A percentile compares a stretch with the other conserved stretches of the same genome.
Conservation (phyloP, 2,329 filamentous ascomycete genomes). For the Phialophora chinensis region DNA sequence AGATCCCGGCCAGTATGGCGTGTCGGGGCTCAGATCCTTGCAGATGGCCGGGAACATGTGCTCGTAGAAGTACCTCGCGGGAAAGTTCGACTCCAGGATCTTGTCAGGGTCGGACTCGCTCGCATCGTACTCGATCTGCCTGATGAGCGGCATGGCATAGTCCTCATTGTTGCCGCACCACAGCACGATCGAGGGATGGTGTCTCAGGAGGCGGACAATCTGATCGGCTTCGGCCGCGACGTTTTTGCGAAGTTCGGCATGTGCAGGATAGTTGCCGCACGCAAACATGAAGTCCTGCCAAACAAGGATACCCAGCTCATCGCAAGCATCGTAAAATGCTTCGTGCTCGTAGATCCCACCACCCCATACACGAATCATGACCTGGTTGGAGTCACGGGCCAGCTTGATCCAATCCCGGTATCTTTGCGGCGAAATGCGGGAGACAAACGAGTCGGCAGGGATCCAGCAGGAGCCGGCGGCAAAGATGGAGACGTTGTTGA, state of each 20-base stretch:
- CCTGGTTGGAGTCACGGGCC: constrained; percentile 62
- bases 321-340: constrained; percentile 75
- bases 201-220: constrained; percentile 72
- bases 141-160: constrained; percentile 71
- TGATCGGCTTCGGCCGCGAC: constrained; percentile 64
- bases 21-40: constrained; percentile 67
- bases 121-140: constrained; percentile 73
- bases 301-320: constrained; percentile 76
- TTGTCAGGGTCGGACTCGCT: constrained; percentile 66
- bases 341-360: constrained; percentile 80
- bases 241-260: constrained; percentile 43
- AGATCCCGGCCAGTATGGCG: constrained; percentile 78
- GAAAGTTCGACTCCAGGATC: constrained; percentile 76
- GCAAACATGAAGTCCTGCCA: constrained; percentile 90
- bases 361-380: constrained; percentile 71
- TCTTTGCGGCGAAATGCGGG: constrained; percentile 57
- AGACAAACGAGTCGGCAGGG: constrained; percentile 65
- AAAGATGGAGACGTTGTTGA: constrained; percentile 72
- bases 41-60: constrained; percentile 81
- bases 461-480: constrained; percentile 71
- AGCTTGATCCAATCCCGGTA: constrained; percentile 67
- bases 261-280: constrained; percentile 75
- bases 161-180: constrained; percentile 96
- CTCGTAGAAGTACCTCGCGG: constrained; percentile 91
- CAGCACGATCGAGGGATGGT: constrained; percentile 86